Conservation (phyloP, 257 asterid species). For the Hygrophila difformis region DNA sequence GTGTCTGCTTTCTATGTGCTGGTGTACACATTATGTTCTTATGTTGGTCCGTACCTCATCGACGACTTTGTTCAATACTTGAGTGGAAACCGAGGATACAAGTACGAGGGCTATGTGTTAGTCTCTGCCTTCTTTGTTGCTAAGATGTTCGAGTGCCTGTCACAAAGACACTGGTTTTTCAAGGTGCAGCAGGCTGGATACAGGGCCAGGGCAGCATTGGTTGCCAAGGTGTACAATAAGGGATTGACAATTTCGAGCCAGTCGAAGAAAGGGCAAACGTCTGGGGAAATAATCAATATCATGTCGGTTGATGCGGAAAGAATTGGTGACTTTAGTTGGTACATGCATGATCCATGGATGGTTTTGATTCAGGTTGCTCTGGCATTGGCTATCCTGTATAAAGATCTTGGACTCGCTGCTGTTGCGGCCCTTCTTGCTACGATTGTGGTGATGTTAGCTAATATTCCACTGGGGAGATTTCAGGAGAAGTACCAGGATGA, state of each 20-base stretch:
- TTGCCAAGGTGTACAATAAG: conserved; percentile 61
- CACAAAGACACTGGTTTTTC: conserved; percentile 72
- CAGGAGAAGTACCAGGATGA: conserved; percentile 61
- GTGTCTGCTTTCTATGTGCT: conserved; percentile 46
- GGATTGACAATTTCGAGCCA: conserved; percentile 64
- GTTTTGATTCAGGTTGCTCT: conserved; percentile 49
- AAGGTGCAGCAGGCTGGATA: conserved; percentile 69
- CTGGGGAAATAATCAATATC: conserved; percentile 76
- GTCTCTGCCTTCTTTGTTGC: conserved; percentile 53
- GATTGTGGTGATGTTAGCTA: conserved; percentile 59
- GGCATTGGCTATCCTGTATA: conserved; percentile 57
- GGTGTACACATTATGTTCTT: conserved; percentile 40
- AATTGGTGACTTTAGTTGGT: conserved; percentile 79
- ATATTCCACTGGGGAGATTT: conserved; percentile 57
- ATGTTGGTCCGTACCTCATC: conserved; percentile 75
- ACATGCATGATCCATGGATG: conserved; percentile 84
- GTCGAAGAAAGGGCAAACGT: conserved; percentile 63
- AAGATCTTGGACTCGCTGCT: conserved; percentile 72
- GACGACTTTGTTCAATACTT: conserved; percentile 70
- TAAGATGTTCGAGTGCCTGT: conserved; percentile 58
- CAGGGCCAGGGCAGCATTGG: conserved; percentile 75
- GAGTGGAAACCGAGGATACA: conserved; percentile 36
- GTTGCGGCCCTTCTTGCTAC: conserved; percentile 54
- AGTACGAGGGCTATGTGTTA: conserved; percentile 47
- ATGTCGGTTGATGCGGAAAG: conserved; percentile 91